These are phyloP conservation scores for Lasiodiplodia gonubiensis DNA, from an alignment of 2,329 filamentous ascomycete species.

Conservation along the genomic window DNA sequence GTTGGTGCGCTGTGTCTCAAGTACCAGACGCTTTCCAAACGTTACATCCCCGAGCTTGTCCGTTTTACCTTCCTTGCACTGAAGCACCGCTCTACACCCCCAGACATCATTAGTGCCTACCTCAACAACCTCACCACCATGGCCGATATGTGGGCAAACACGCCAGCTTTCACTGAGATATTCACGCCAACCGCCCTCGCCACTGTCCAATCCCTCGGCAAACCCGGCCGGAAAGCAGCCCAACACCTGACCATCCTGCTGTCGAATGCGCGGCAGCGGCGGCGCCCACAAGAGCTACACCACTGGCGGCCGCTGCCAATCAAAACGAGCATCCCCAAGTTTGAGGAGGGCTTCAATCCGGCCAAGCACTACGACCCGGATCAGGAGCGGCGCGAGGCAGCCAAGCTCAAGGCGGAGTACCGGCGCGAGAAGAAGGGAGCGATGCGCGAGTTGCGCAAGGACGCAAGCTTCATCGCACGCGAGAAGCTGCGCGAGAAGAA, in stretches of 20 bases:
- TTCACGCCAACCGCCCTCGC: conserved; percentile 65
- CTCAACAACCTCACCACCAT: conserved; percentile 70
- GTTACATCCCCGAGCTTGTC: conserved; percentile 87
- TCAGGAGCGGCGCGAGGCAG: conserved; percentile 81
- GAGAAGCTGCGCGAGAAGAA: conserved; percentile 93
- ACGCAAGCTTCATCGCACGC: conserved; percentile 89
- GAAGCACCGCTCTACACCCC: conserved; percentile 45
- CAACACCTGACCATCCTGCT: conserved; percentile 68
- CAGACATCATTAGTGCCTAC: conserved; percentile 63
- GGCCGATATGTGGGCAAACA: conserved; percentile 74
- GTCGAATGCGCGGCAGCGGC: conserved; percentile 66
- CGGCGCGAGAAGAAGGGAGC: conserved; percentile 96
- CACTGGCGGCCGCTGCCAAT: conserved; percentile 88
- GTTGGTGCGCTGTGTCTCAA: conserved; percentile 78
- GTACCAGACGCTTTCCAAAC: conserved; percentile 82
- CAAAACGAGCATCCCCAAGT: conserved; percentile 87
- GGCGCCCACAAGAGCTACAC: conserved; percentile 84
- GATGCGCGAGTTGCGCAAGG: conserved; percentile 91
- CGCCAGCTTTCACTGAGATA: conserved; percentile 78
- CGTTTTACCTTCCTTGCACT: conserved; percentile 81
- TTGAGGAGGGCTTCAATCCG: conserved; percentile 94
- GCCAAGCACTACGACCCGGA: conserved; percentile 97
- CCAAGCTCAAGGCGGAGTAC: conserved; percentile 86
- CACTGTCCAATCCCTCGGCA: conserved; percentile 39
- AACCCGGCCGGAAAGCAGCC: conserved; percentile 54